Evolutionary conservation across 371 early-diverging fungal species (phyloP).

Genomic region (Mortierella sp.): DNA sequence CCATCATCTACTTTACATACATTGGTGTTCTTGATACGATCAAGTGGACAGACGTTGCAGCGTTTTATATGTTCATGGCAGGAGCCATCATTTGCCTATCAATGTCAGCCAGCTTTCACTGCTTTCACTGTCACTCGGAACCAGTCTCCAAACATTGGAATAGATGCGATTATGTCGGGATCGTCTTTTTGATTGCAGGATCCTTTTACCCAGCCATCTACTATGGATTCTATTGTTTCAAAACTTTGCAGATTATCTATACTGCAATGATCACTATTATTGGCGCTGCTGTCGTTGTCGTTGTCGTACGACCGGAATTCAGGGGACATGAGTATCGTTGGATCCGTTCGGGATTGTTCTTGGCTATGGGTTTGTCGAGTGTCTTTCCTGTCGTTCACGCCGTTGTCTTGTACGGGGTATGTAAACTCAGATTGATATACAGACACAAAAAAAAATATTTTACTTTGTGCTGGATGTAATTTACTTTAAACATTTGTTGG

Average conservation of each 20-base stretch:
- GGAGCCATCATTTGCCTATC: constrained; percentile 86
- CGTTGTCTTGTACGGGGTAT: constrained; percentile 77
- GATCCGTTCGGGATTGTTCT: constrained; percentile 83
- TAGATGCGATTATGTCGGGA: constrained; percentile 95
- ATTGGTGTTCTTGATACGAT: constrained; percentile 63
- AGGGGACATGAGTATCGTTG: constrained; percentile 82
- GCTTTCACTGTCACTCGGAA: constrained; percentile 90
- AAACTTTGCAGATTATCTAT: constrained; percentile 71
- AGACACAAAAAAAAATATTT: neutral
- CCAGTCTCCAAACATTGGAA: constrained; percentile 71
- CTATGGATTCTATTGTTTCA: constrained; percentile 83
- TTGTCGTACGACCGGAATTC: constrained; percentile 72
- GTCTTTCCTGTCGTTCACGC: constrained; percentile 84
- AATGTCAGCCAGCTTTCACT: constrained; percentile 86
- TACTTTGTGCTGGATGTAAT: neutral
- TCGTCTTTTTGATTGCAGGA: constrained; percentile 85
- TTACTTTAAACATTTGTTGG: neutral
- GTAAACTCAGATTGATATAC: neutral
- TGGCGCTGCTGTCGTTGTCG: constrained; percentile 73
- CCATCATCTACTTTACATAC: constrained; percentile 60
- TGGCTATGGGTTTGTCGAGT: constrained; percentile 83
- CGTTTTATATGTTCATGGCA: constrained; percentile 76
- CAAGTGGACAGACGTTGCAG: constrained; percentile 68
- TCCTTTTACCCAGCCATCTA: constrained; percentile 82
- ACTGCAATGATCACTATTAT: constrained; percentile 69